Percentiles rank a stretch among this genome's conserved stretches.
phyloP scores from a whole-genome alignment of 2,329 filamentous ascomycete genomes.

The Arachnopeziza araneosa region DNA sequence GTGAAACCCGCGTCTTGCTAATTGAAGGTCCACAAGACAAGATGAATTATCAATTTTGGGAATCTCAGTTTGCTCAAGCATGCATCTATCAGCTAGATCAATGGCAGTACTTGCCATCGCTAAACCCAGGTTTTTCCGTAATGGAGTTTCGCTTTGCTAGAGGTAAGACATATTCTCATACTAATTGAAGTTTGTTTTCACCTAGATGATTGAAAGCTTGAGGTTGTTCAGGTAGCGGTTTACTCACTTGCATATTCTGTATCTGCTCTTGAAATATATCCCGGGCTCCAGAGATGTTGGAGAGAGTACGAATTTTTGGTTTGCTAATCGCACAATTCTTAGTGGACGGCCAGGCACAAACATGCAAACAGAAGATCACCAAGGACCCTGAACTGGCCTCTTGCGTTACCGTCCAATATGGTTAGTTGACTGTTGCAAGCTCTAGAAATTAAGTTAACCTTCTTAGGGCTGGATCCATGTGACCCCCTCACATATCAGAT shows the following conservation, averaged over 20 bases:
- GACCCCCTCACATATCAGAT: too few relatives aligned
- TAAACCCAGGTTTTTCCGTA: not conserved
- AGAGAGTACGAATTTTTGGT: not conserved
- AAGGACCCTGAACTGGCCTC: not conserved
- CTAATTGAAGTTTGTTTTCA: not conserved
- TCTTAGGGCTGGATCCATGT: too few relatives aligned
- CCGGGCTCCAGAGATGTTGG: not conserved
- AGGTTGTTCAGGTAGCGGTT: not conserved
- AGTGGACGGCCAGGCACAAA: constrained; percentile 7
- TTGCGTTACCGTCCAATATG: not conserved
- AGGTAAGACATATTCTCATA: not conserved
- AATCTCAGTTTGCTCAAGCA: not conserved
- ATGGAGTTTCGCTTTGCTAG: constrained; percentile 12
- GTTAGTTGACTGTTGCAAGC: not conserved
- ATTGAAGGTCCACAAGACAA: constrained; percentile 1
- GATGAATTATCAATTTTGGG: not conserved
- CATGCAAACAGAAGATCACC: not conserved
- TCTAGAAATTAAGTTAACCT: too few relatives aligned
- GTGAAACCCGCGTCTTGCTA: constrained; percentile 4
- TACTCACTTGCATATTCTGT: not conserved
- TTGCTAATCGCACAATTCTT: not conserved
- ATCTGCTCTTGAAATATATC: not conserved
- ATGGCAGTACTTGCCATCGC: not conserved
- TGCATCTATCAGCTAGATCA: not conserved
- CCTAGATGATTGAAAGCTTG: not conserved